A percentile compares a stretch with the other conserved stretches of the same genome.
Conservation (phyloP, 2,329 filamentous ascomycete species). For the Colletotrichum echinochloae region DNA sequence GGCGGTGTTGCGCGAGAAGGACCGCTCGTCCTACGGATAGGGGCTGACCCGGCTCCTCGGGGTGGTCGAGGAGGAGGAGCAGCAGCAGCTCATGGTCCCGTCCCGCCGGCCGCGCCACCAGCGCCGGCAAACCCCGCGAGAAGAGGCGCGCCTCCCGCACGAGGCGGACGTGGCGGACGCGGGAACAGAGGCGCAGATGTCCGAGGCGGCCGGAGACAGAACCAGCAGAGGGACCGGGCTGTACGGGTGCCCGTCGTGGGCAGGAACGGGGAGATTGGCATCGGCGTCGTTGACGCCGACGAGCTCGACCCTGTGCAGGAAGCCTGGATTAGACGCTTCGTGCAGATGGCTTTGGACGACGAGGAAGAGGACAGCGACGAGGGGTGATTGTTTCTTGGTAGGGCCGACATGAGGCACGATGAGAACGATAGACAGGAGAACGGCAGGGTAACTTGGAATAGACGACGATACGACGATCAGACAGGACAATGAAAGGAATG, state of each 20-base stretch:
- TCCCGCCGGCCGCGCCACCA: slow-evolving; percentile 48
- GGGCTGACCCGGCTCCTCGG: slow-evolving; percentile 51
- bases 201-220: slow-evolving; percentile 45
- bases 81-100: slow-evolving; percentile 33
- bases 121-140: slow-evolving; percentile 45
- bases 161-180: slow-evolving; percentile 47
- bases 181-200: slow-evolving; percentile 47
- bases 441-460: neutral
- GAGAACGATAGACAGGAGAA: neutral
- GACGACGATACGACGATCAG: neutral
- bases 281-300: slow-evolving; percentile 33
- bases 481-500: slow-evolving; percentile 1
- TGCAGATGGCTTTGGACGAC: slow-evolving; percentile 65
- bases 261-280: slow-evolving; percentile 9
- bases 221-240: slow-evolving; percentile 45
- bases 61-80: slow-evolving; percentile 43
- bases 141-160: slow-evolving; percentile 34
- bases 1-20: slow-evolving; percentile 66
- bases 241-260: slow-evolving; percentile 42
- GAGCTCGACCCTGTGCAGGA: slow-evolving; percentile 60
- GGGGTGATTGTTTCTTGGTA: slow-evolving; percentile 43
- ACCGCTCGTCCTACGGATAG: slow-evolving; percentile 67
- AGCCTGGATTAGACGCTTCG: slow-evolving; percentile 67
- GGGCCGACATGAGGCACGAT: neutral
- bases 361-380: slow-evolving; percentile 63